Base-by-base conservation (phyloP, 805 yeast genomes). In the Lipomyces mesembrius region DNA sequence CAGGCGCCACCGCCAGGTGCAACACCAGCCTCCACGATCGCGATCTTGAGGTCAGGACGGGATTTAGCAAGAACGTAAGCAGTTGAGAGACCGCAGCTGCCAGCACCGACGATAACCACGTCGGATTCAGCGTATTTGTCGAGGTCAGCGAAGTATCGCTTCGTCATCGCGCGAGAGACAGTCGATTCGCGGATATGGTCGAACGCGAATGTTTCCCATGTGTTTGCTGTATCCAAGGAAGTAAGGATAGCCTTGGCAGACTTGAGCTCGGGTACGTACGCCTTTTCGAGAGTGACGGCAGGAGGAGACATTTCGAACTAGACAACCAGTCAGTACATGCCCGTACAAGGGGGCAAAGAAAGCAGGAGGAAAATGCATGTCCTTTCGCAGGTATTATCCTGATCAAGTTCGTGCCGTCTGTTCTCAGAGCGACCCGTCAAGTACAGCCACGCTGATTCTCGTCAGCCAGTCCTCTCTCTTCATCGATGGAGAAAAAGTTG, bases 1-100 rank as follows among this genome's bases (percentile, higher is more conserved):
- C 90, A 88, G 66, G 89, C 86, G 35, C 94, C 94, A 69, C 93
- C 94, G 65, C 93, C 93, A 63, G 90, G 89, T 43, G 90, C 83
- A n/a, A 88, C 91, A 69, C 84, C 83, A 46, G 91, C 88, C 79
- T 89, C 94, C 65, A 89, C 83, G 70, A 88, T 86, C 68, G 91
- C 91, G 70, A 89, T 85, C 76, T 87, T 88, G 73, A 89, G 80
- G 71, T 89, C 92, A 17, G 94, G 93, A 76, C 93, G 84, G 74
- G 88, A 85, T 76, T 83, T 87, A 60, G 90, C 92, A 72, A 89
- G 81, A 51, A 84, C 85, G 75, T 85, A 89, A n/a, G 92, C 93
- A 35, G 92, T 90, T 63, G 89, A 84, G 67, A 89, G 81, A 56
- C 93, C 93, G 55, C 91, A 87, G 32, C 91, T 87, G 52, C 93